A percentile compares a stretch with the other conserved stretches of the same genome.
phyloP scores from a whole-genome alignment of 2,329 filamentous ascomycete species.

The Trichoderma pleuroti region DNA sequence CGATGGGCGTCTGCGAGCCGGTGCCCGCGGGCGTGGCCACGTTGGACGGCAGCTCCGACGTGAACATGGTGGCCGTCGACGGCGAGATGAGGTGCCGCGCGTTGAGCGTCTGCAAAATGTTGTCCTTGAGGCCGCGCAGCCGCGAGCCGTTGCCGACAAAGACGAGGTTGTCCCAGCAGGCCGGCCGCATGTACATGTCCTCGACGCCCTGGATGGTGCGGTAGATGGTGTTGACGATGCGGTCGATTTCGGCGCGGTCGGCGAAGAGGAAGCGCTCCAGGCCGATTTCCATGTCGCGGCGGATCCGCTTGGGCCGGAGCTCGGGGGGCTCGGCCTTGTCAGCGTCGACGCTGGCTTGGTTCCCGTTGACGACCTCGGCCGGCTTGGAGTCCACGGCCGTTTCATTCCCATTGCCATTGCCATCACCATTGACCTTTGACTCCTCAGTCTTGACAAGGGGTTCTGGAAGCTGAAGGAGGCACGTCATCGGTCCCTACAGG shows the following conservation, averaged over 20 bases:
- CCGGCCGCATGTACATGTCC: conserved; percentile 77
- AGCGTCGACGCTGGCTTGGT: background rate
- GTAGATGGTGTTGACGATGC: conserved; percentile 80
- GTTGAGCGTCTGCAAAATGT: conserved; percentile 74
- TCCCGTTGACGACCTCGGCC: conserved; percentile 25
- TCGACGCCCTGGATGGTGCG: conserved; percentile 77
- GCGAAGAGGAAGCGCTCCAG: conserved; percentile 70
- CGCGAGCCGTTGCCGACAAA: conserved; percentile 84
- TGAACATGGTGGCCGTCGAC: conserved; percentile 92
- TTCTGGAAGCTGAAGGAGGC: conserved; percentile 17
- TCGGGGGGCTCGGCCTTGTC: conserved; percentile 33
- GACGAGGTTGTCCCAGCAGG: conserved; percentile 88
- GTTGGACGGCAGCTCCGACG: conserved; percentile 91
- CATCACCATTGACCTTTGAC: background rate
- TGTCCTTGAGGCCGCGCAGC: conserved; percentile 78
- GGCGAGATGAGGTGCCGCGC: conserved; percentile 88
- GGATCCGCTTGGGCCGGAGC: conserved; percentile 52
- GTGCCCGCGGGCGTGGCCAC: conserved; percentile 88
- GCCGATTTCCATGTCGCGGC: conserved; percentile 72
- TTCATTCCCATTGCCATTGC: background rate
- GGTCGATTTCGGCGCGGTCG: conserved; percentile 70
- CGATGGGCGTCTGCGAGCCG: conserved; percentile 84
- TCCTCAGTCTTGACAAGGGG: conserved; percentile 27
- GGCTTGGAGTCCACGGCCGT: conserved; percentile 16
- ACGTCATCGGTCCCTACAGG: conserved; percentile 16